Percentiles rank a stretch among this genome's conserved stretches.
Evolutionary conservation across 768 basidiomycete species (phyloP).

Genomic region (Trametes cinnabarina): DNA sequence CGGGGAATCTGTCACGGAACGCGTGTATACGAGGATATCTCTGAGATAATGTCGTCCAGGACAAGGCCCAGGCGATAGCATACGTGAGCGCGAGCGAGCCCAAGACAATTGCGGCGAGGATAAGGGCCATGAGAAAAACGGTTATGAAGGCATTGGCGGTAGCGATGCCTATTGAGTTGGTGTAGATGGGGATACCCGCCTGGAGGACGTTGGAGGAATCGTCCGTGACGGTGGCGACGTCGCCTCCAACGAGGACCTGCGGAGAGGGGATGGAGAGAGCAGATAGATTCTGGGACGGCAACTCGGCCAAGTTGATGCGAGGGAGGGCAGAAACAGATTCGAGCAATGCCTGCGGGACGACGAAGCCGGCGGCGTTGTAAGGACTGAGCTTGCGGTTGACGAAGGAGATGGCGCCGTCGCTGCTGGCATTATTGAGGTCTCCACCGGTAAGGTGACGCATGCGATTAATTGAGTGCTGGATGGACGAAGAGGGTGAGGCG

Average conservation of each 20-base stretch:
- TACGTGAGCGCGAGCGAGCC: constrained; percentile 54
- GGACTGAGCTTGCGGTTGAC: constrained; percentile 83
- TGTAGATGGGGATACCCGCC: constrained; percentile 81
- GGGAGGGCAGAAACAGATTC: constrained; percentile 18
- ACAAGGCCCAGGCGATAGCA: constrained; percentile 36
- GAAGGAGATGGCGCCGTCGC: constrained; percentile 61
- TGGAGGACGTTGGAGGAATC: constrained; percentile 65
- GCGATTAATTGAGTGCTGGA: constrained; percentile 76
- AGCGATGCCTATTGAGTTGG: constrained; percentile 72
- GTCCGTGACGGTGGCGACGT: constrained; percentile 66
- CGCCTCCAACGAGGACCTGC: constrained; percentile 20
- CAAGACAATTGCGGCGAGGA: constrained; percentile 60
- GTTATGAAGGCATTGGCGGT: constrained; percentile 91
- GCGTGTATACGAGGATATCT: constrained; percentile 22
- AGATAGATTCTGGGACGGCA: neutral
- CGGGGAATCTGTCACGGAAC: constrained; percentile 37
- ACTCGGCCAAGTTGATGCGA: constrained; percentile 19
- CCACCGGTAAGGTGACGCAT: constrained; percentile 87
- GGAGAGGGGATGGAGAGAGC: neutral
- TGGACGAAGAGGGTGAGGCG: constrained; percentile 47
- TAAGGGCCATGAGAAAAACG: constrained; percentile 71
- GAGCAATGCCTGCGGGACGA: constrained; percentile 10
- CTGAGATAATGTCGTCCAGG: constrained; percentile 23
- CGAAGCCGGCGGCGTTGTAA: constrained; percentile 47
- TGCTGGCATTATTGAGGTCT: constrained; percentile 55